Base-by-base conservation (phyloP, 225 moss, liverwort and hornwort species). In the Pseudisothecium myosuroides region DNA sequence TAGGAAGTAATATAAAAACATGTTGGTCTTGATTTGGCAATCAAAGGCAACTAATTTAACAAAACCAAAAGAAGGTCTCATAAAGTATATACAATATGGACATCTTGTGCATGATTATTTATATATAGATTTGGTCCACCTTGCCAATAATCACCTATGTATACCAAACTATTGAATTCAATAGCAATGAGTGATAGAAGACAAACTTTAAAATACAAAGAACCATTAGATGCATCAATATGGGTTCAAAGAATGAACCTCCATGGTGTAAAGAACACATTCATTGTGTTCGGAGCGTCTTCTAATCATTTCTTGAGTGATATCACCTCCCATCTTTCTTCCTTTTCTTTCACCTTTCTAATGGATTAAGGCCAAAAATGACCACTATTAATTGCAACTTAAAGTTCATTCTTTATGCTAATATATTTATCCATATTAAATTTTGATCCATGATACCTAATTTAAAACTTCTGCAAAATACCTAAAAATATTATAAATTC, bases 241-340 rank as follows among this genome's bases (percentile, higher is more conserved):
- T 66, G 21, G 24, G 1, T 14, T 58, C 45, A 58, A 47, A 36
- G 28, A 49, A 54, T 29, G 5, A 83, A 92, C 95, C 93, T 95
- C 95, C 90, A 95, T 92, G 23, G 94, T 95, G 28, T 94, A 94
- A 45, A 95, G 84, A 92, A 95, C 85, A 5, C 95, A 92, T 84
- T 95, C 95, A 82, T 95, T 95, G 81, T 95, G 95, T 77, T 95
- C 94, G 1, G 95, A 90, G 56, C 95, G 94, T 83, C 92, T 92
- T 34, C 94, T 81, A 59, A 95, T 93, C 95, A 95, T 95, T 55
- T 94, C 93, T 16, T 94, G 87, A 12, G 94, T 95, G 68, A 95
- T 94, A 21, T 94, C 78, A 41, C 92, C 91, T 58, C 89, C 95
- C 95, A 95, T 94, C n/a, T 43, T 89, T 83, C 7, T 55, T 64